These are phyloP conservation scores for Calonectria honghensis DNA, from an alignment of 2,329 filamentous ascomycete species.

Conservation along the genomic window DNA sequence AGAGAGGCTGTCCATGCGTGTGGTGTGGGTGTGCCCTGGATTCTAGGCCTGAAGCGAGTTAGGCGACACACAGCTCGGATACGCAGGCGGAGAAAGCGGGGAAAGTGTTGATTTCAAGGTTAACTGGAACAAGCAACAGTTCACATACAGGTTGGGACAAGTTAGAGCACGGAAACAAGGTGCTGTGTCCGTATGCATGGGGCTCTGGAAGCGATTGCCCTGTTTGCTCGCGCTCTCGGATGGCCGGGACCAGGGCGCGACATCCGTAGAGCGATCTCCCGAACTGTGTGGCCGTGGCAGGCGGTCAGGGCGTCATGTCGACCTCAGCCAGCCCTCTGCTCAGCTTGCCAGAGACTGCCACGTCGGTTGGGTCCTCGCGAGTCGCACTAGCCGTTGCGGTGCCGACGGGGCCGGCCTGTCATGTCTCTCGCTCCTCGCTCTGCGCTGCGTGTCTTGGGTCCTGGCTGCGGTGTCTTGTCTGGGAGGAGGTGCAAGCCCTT, in stretches of 20 bases:
- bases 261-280: constrained; percentile 23
- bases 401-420: neutral
- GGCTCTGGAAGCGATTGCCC: neutral
- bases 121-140: neutral
- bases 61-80: constrained; percentile 5
- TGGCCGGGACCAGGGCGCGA: constrained; percentile 2
- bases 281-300: neutral
- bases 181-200: neutral
- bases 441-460: neutral
- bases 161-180: constrained; percentile 4
- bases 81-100: constrained; percentile 20
- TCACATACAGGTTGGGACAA: neutral
- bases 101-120: constrained; percentile 11
- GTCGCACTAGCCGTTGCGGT: constrained; percentile 4
- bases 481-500: neutral
- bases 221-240: neutral
- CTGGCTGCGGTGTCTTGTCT: neutral
- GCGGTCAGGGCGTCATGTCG: constrained; percentile 4
- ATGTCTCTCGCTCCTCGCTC: neutral
- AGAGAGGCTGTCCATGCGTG: neutral
- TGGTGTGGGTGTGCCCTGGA: neutral
- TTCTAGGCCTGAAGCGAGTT: neutral
- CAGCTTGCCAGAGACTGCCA: constrained; percentile 7
- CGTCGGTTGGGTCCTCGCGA: constrained; percentile 1
- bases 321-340: neutral